Percentiles rank a stretch among this genome's conserved stretches.
phyloP scores from a whole-genome alignment of 176 grass and related monocot genomes.

The Tillandsia fasciculata region DNA sequence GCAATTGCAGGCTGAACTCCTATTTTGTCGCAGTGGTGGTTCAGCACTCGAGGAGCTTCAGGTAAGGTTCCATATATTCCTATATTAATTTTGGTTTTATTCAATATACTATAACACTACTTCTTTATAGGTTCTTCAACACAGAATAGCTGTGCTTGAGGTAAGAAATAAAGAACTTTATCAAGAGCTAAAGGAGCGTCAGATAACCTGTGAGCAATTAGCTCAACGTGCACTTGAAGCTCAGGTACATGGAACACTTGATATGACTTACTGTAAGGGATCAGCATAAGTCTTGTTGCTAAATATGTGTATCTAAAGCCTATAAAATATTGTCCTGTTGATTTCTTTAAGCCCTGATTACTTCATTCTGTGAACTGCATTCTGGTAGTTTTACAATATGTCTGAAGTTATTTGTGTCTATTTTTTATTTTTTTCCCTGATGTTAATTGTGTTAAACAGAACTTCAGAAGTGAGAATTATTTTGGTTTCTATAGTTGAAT shows the following conservation, averaged over 20 bases:
- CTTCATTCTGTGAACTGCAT: too few relatives aligned
- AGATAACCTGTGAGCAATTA: conserved; percentile 47
- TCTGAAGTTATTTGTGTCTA: too few relatives aligned
- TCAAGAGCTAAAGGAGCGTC: conserved; percentile 57
- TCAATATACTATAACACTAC: not conserved
- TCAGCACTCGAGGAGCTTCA: conserved; percentile 87
- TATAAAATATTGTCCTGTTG: too few relatives aligned
- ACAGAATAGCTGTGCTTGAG: conserved; percentile 73
- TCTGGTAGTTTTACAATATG: too few relatives aligned
- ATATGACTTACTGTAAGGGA: not conserved
- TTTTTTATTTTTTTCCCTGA: too few relatives aligned
- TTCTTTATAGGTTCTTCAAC: conserved; percentile 59
- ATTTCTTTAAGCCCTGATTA: too few relatives aligned
- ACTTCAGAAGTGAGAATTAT: too few relatives aligned
- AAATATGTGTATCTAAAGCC: too few relatives aligned
- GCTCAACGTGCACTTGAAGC: conserved; percentile 40
- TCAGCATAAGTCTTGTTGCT: too few relatives aligned
- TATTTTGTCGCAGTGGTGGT: conserved; percentile 67
- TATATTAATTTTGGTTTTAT: not conserved
- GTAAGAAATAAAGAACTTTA: conserved; percentile 64
- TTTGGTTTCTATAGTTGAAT: not conserved
- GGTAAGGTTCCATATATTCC: conserved; percentile 24
- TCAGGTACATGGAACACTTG: conserved; percentile 43
- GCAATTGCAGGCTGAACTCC: conserved; percentile 62
- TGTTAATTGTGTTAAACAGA: too few relatives aligned